Base-by-base conservation (phyloP, 2,329 filamentous ascomycete genomes). In the Aureobasidium sp. region DNA sequence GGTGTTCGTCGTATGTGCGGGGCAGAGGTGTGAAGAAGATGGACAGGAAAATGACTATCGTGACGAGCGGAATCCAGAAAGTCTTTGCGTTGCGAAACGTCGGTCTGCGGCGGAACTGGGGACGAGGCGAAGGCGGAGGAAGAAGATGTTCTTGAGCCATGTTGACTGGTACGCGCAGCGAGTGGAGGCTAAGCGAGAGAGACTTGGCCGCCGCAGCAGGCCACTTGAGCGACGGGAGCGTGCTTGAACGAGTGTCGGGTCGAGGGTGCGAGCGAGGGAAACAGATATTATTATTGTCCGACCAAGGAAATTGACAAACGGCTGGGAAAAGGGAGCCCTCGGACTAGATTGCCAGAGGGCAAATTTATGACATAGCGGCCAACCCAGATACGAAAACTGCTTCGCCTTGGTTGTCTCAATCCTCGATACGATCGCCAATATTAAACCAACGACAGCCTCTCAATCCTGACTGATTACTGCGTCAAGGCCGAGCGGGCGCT, bases 11-110 rank as follows among this genome's bases (percentile, higher is more conserved):
- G 25, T 60, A 57, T 9, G 60, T 51, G 29, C 55, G 35, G 15
- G 65, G 65, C 1, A 66, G 60, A 40, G 62, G 64, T 13, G 64
- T 42, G 46, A 64, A 57, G 38, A 62, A 38, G 29, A 64, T 37
- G 23, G 57, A 50, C 43, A 64, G 27, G 27, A 65, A 60, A 13
- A 64, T 31, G n/a, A 63, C 33, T 15, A 63, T 33, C 10, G 59
- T 42, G 17, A 60, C 60, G n/a, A 60, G 25, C 9, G 61, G 45
- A 17, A 57, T 53, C 63, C 49, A 61, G 33, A 65, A 53, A 11
- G 61, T 45, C 37, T 62, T 63, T n/a, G 62, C 60, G 40, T 35
- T 45, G 27, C 64, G 61, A 15, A 61, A 38, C 1, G 53, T 38
- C 38, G 53, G 55, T 13, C 21, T 35, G n/a, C 42, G 42, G 25